Evolutionary conservation across 805 yeast genomes (phyloP), one percentile per base, ranked within the genome.

Genomic region (Candida adriatica): DNA sequence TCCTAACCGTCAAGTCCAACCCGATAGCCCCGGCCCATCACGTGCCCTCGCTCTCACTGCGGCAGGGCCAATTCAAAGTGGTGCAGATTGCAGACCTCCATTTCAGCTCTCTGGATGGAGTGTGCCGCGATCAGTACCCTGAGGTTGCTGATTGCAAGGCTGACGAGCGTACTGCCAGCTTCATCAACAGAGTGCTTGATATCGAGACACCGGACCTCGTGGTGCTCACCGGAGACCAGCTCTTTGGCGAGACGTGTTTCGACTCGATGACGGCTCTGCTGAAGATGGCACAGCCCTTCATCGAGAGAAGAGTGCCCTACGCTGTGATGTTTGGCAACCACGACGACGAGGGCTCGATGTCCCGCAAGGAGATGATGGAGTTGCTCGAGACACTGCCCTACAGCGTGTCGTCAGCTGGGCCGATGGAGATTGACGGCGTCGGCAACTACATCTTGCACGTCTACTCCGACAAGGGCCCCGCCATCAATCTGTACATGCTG

Each of bases 11-110:
- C 39, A 28, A 35, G 32, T 26, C 56, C 48, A n/a, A 32, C 10
- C 24, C 33, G 3, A 27, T 20, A 11, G 5, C 18, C 6, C 1
- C 7, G 8, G 23, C 28, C 39, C 37, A 26, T 26, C 30, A 17
- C 27, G 39, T 30, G 3, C 48, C 18, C 24, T 13, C 30, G 13
- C 21, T 25, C 16, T 19, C 37, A 30, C 49, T 67, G 11, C 45
- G 58, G 8, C 39, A 57, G 2, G 75, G 74, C 5, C 69, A 64
- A 33, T 84, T 79, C 57, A 90, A 82, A 54, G 79, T 92, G 25
- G 57, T 86, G 8, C 98, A 92, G 56, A 73, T 90, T 5, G 94
- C 96, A 1, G 97, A 92, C 54, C 61, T 90, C 35, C 98, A 92
- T 57, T 79, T 82, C 52, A 70, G 92, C n/a, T 81, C 95, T 0